Base-by-base conservation (phyloP, 805 yeast genomes). In the Nakazawaea ernobii region DNA sequence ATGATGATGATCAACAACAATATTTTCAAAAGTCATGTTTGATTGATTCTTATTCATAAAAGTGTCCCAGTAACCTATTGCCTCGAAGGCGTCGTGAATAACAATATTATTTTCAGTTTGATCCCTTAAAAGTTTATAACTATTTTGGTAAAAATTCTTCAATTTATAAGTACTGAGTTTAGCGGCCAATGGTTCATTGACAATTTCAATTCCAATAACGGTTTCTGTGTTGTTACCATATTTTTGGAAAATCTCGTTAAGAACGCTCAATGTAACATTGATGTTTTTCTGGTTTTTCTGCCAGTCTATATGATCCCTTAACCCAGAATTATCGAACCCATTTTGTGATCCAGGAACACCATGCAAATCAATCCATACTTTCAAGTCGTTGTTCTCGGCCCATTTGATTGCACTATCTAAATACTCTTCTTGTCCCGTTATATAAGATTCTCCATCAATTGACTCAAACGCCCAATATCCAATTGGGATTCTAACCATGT, bases 321-420 rank as follows among this genome's bases (percentile, higher is more conserved):
- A 68, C 27, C 98, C 98, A 8, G 96, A 87, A 70, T 91, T 91
- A 66, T 91, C 98, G 59, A 89, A 92, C 11, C 97, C 97, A 62
- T 91, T 91, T 65, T 91, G 98, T 20, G 96, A 86, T 20, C 97
- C 97, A 32, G 96, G 95, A n/a, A 86, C 95, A 52, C 97, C 97
- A 62, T 91, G 98, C 59, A 91, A 67, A 64, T 92, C 97, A 39
- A 91, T 75, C 97, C 96, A 89, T 24, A 80, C 95, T 60, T 82
- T 82, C 53, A 91, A 60, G 36, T 73, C 75, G 53, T 81, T 59
- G 14, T 70, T 67, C 42, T 77, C 63, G 38, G 87, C 80, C 97
- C 97, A 92, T 14, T 61, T 74, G 37, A 91, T 67, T 13, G 96
- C 96, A 59, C 74, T 67, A 58, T 87, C 95, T 46, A 91, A 67